A percentile compares a stretch with the other conserved stretches of the same genome.
Conservation (phyloP, 768 basidiomycete species). For the Amanita subjunquillea region DNA sequence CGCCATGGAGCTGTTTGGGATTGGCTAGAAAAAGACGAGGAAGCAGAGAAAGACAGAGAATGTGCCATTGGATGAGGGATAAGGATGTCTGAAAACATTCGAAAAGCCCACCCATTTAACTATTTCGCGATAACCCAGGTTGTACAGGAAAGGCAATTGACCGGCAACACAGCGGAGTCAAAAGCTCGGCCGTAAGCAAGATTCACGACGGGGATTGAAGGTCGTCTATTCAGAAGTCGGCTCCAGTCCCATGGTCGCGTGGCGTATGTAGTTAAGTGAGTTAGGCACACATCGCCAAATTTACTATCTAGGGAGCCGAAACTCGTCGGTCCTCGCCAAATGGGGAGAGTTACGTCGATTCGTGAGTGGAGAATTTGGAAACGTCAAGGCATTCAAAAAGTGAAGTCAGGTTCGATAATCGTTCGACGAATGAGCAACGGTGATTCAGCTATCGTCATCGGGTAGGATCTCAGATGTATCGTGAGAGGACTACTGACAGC, state of each 20-base stretch:
- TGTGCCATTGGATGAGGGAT: conserved; percentile 38
- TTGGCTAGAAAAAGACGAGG: conserved; percentile 45
- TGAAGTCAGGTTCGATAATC: conserved; percentile 7
- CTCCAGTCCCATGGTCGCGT: conserved; percentile 23
- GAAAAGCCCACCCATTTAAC: conserved; percentile 28
- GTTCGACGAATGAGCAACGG: conserved; percentile 1
- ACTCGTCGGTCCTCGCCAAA: conserved; percentile 9
- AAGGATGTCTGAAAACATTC: conserved; percentile 19
- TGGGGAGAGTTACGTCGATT: conserved; percentile 6
- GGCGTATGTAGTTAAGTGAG: conserved; percentile 20
- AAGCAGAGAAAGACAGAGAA: conserved; percentile 49
- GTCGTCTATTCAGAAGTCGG: conserved; percentile 8
- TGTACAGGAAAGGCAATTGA: conserved; percentile 7
- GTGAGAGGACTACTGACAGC: background rate
- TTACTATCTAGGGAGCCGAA: conserved; percentile 9
- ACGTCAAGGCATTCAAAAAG: conserved; percentile 15
- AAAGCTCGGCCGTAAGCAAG: conserved; percentile 3
- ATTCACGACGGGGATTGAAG: conserved; percentile 2
- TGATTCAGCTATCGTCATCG: background rate
- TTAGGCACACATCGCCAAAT: conserved; percentile 20
- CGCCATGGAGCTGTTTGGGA: conserved; percentile 43
- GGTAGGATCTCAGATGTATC: background rate
- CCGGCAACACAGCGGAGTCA: conserved; percentile 3
- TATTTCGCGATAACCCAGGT: conserved; percentile 14
- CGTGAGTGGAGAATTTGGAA: conserved; percentile 18